These are phyloP conservation scores for Pseudogymnoascus sp. DNA, from an alignment of 2,329 filamentous ascomycete species.

Conservation along the genomic window DNA sequence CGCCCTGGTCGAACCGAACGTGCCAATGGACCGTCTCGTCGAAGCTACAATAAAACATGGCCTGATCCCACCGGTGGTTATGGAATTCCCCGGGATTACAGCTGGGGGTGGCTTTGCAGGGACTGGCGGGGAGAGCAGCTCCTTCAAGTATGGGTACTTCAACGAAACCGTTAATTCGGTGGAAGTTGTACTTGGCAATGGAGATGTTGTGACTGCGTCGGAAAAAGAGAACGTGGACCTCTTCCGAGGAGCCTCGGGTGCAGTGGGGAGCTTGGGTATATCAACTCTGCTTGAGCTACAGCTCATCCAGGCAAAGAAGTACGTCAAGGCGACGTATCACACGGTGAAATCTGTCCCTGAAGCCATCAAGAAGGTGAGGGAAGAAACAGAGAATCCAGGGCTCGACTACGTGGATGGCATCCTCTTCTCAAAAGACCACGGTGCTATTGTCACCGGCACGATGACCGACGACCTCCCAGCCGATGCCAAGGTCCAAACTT, in stretches of 20 bases:
- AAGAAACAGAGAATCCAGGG: constrained; percentile 22
- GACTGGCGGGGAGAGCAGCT: constrained; percentile 58
- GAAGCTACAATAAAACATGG: constrained; percentile 46
- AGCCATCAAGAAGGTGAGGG: constrained; percentile 36
- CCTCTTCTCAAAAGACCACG: constrained; percentile 37
- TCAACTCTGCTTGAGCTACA: constrained; percentile 52
- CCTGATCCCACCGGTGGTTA: constrained; percentile 56
- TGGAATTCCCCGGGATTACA: constrained; percentile 65
- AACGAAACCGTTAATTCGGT: constrained; percentile 53
- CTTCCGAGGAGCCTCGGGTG: constrained; percentile 50
- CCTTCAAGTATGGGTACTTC: constrained; percentile 59
- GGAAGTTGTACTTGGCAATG: constrained; percentile 55
- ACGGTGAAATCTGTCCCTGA: constrained; percentile 35
- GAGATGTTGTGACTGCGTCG: constrained; percentile 43
- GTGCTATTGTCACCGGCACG: constrained; percentile 46
- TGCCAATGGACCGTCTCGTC: constrained; percentile 58
- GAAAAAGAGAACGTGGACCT: constrained; percentile 42
- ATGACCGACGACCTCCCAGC: constrained; percentile 33
- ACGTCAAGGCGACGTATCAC: constrained; percentile 48
- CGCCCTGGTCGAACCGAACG: constrained; percentile 57
- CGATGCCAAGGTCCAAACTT: constrained; percentile 30
- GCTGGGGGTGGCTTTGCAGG: constrained; percentile 59
- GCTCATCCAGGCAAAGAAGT: constrained; percentile 44
- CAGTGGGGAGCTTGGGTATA: constrained; percentile 53
- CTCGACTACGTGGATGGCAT: constrained; percentile 59